phyloP scores from a whole-genome alignment of 495 filamentous ascomycete species.

The Bacidia gigantensis region DNA sequence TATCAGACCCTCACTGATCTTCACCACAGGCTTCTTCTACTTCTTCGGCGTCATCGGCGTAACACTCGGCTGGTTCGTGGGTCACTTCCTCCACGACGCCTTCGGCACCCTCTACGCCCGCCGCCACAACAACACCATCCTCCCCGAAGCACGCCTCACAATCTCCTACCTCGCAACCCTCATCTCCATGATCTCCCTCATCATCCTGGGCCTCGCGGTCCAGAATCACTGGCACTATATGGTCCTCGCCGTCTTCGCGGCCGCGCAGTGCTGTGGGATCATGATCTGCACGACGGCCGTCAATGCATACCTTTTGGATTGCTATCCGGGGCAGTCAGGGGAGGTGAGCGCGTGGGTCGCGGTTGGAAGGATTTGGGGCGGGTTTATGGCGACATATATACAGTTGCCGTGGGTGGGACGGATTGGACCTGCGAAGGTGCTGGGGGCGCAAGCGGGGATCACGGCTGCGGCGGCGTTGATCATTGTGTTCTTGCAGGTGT shows the following conservation, averaged over 20 bases:
- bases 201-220: constrained; percentile 25
- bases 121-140: constrained; percentile 17
- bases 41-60: constrained; percentile 43
- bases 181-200: constrained; percentile 21
- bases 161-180: constrained; percentile 18
- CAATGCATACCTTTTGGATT: constrained; percentile 26
- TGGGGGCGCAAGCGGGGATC: constrained; percentile 26
- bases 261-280: constrained; percentile 19
- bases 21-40: constrained; percentile 31
- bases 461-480: constrained; percentile 27
- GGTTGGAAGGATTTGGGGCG: constrained; percentile 20
- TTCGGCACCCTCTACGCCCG: constrained; percentile 31
- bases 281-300: constrained; percentile 24
- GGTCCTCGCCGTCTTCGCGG: constrained; percentile 22
- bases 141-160: constrained; percentile 24
- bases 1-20: not conserved
- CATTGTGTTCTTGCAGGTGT: constrained; percentile 26
- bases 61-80: constrained; percentile 36
- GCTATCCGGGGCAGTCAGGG: constrained; percentile 24
- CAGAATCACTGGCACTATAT: constrained; percentile 21
- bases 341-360: constrained; percentile 24
- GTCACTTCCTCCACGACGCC: constrained; percentile 42
- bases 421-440: constrained; percentile 18
- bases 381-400: constrained; percentile 10
- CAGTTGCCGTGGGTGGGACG: constrained; percentile 22